Evolutionary conservation across 1,284 basidiomycete species (phyloP).

Genomic region (Mycena citricolor): DNA sequence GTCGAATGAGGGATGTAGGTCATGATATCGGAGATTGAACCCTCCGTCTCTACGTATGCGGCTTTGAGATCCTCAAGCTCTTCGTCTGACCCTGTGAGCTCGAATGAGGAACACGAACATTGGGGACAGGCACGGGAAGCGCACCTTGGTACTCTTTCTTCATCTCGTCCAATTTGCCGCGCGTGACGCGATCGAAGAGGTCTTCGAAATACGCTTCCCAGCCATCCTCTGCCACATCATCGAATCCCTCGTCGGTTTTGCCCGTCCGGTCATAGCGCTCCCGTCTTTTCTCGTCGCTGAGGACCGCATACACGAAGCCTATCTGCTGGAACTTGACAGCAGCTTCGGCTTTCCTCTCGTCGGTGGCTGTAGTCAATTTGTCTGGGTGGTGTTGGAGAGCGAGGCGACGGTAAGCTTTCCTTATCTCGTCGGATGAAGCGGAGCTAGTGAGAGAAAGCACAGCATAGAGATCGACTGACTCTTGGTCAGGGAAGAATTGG

Average conservation of each 20-base stretch:
- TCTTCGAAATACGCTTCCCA: conserved; percentile 94
- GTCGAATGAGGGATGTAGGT: conserved; percentile 82
- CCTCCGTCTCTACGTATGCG: conserved; percentile 68
- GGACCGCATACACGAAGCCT: conserved; percentile 87
- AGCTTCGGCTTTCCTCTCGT: conserved; percentile 62
- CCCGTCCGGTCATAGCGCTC: conserved; percentile 83
- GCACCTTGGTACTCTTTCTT: conserved; percentile 89
- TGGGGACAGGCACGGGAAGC: conserved; percentile 21
- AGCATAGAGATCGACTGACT: conserved; percentile 72
- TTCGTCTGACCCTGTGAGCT: conserved; percentile 70
- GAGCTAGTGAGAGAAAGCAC: conserved; percentile 59
- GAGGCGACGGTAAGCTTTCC: conserved; percentile 81
- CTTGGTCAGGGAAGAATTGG: conserved; percentile 75
- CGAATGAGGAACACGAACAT: conserved; percentile 1
- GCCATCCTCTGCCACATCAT: conserved; percentile 73
- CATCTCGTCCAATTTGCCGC: conserved; percentile 84
- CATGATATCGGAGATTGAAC: conserved; percentile 80
- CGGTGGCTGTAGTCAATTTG: conserved; percentile 70
- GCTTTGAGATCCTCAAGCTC: conserved; percentile 76
- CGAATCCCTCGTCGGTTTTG: conserved; percentile 78
- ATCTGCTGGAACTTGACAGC: conserved; percentile 83
- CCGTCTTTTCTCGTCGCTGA: conserved; percentile 76
- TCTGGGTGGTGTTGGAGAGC: conserved; percentile 88
- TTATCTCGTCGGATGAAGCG: conserved; percentile 67
- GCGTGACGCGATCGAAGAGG: conserved; percentile 84